Evolutionary conservation across 305 asterid genomes (phyloP), one percentile per base, ranked within the genome.

Genomic region (Fraxinus velutina): DNA sequence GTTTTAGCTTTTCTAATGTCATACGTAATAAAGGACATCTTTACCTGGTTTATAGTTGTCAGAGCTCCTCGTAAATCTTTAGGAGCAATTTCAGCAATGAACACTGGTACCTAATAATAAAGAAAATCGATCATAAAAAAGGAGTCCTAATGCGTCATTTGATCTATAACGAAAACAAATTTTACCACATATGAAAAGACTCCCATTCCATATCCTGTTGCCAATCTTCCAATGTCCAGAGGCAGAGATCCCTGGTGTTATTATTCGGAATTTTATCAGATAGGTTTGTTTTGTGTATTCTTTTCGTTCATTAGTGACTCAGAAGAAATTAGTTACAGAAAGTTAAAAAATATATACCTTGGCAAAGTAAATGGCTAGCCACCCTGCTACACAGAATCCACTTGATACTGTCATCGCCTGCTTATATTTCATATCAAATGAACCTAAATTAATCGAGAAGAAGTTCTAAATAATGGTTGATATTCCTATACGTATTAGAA

Each of bases 171-270:
- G 32, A n/a, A 78, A 47, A 33, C 7, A 22, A 68, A 50, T 30
- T 36, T 70, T 92, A 94, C 99, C 97, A 92, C 98, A 74, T 87
- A 96, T 19, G 98, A 94, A 84, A 93, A 94, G 47, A 94, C 97
- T 89, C 98, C 98, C 98, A 93, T 94, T 72, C 99, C 99, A 86
- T 94, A 96, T 86, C 98, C 98, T 13, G 98, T 94, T 62, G 97
- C 97, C 66, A 93, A 83, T 84, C 99, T 90, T 73, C 99, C 98
- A 17, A 93, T 80, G 85, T 96, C 98, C 83, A 96, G 88, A 80
- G 88, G 88, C 76, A 89, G 64, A 33, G 78, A 87, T 64, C 90
- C 92, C 95, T 93, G 81, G 15, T 75, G 76, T 36, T 86, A 80
- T 76, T 47, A 84, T 12, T 6, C 57, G 15, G 24, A 7, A 78